Evolutionary conservation across 352 stramenopile genomes (phyloP), one percentile per base, ranked within the genome.

Genomic region (Aphanomyces stellatus): DNA sequence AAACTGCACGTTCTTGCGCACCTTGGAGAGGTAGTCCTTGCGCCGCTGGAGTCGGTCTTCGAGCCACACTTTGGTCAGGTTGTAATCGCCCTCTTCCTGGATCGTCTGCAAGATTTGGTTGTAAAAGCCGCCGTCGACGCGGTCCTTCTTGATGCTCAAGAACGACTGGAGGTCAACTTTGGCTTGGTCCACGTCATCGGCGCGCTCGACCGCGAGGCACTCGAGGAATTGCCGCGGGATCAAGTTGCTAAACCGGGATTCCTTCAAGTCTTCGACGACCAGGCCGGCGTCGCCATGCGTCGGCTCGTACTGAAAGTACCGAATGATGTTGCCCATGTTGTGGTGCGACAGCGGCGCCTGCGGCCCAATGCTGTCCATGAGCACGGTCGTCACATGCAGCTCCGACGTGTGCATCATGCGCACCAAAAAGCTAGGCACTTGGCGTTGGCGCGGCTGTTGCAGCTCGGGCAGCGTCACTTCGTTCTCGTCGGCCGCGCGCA

Each of bases 321-420:
- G 82, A 40, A 92, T 91, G 46, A 95, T 91, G 72, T 95, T 92
- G 25, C 86, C 86, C 53, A 95, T 95, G 65, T 91, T 90, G 69
- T 91, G 90, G 73, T 95, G 86, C 4, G 83, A 76, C 66, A 75
- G 31, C 13, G 92, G 84, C n/a, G 91, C 86, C 13, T 86, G 85
- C 6, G 76, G 81, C 15, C 76, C 73, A 53, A 81, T 81, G 19
- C 91, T 83, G 10, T 85, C 86, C 86, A 95, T 93, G 80, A 91
- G 91, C 31, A 95, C 86, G 0, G 86, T 95, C 63, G 90, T 82
- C 7, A 95, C 84, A 68, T 83, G 91, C 43, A 95, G 69, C 68
- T 95, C 84, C 0, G 86, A 82, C 56, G 93, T 25, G n/a, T 53
- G 53, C 25, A 55, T 30, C 34, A 63, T 42, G 22, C 53, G 53